A percentile compares a stretch with the other conserved stretches of the same genome.
Conservation (phyloP, 192 early-diverging fungal species). For the Phlyctochytrium planicorne region DNA sequence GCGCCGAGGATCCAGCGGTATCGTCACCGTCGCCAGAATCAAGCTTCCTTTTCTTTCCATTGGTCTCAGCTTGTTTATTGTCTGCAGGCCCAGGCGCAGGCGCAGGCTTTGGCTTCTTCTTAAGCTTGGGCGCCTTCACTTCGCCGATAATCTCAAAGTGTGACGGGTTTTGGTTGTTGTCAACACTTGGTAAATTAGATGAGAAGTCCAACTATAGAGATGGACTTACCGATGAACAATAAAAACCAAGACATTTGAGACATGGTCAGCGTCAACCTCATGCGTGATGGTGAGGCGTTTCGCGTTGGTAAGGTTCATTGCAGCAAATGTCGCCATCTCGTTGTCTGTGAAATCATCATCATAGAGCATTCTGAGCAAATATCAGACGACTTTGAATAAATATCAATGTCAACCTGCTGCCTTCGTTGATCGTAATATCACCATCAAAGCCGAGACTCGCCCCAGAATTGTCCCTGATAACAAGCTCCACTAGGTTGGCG, state of each 20-base stretch:
- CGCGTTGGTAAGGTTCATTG: slow-evolving; percentile 60
- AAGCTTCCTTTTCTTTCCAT: neutral
- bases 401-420: slow-evolving; percentile 49
- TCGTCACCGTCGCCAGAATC: neutral
- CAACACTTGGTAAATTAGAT: neutral
- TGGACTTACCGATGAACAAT: neutral
- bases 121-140: neutral
- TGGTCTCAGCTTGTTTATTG: neutral
- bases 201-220: too few species aligned
- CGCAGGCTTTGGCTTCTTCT: slow-evolving; percentile 1
- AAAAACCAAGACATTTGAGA: neutral
- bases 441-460: slow-evolving; percentile 64
- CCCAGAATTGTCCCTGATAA: slow-evolving; percentile 39
- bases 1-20: neutral
- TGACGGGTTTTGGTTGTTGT: neutral
- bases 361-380: slow-evolving; percentile 66
- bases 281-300: slow-evolving; percentile 58
- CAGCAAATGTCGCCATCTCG: slow-evolving; percentile 50
- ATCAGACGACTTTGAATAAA: neutral
- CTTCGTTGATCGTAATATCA: slow-evolving; percentile 69
- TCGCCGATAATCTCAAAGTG: neutral
- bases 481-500: slow-evolving; percentile 59
- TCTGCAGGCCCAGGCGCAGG: neutral
- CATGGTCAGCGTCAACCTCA: slow-evolving; percentile 53
- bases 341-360: slow-evolving; percentile 92